Base-by-base conservation (phyloP, 768 basidiomycete species). In the Termitomyces sp. region DNA sequence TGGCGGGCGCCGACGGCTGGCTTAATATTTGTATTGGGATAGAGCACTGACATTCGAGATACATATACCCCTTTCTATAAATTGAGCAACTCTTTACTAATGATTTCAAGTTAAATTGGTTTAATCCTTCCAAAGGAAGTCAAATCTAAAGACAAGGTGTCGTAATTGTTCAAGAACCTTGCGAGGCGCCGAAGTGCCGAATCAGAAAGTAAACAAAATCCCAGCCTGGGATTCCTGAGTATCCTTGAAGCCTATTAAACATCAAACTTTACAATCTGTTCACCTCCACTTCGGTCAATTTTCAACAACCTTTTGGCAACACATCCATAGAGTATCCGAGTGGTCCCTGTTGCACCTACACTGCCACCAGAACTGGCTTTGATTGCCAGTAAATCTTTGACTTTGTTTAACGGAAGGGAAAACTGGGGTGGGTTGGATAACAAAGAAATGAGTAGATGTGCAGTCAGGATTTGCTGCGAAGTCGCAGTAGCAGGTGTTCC, bases 1-100 rank as follows among this genome's bases (percentile, higher is more conserved):
- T 98, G 71, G 84, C 87, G 12, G 94, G 94, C 8, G 92, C 94
- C 12, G 97, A 98, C 66, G 97, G 97, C 5, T 98, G 94, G 94
- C 78, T 96, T 30, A 89, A 91, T 67, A 78, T 98, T 53, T 95
- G 93, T 66, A 75, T 97, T 30, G 90, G 89, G 15, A 70, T 89
- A 53, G 52, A 53, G 31, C 31, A 44, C 10, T 53, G 52, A 53
- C 31, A 17, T 33, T 35, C 8, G n/a, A 33, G 19, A 51, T 38
- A 43, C 7, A 50, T 56, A 56, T 60, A 57, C 53, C 52, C 23
- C 53, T 33, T 41, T 45, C 40, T 23, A 41, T 28, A 31, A 40
- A 15, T 23, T 14, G 21, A 60, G 28, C 33, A 50, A 17, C 33
- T 37, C 5, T 40, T 52, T 42, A 33, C n/a, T 53, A 50, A 42